Evolutionary conservation across 768 basidiomycete species (phyloP).

Genomic region (Collybiopsis confluens): DNA sequence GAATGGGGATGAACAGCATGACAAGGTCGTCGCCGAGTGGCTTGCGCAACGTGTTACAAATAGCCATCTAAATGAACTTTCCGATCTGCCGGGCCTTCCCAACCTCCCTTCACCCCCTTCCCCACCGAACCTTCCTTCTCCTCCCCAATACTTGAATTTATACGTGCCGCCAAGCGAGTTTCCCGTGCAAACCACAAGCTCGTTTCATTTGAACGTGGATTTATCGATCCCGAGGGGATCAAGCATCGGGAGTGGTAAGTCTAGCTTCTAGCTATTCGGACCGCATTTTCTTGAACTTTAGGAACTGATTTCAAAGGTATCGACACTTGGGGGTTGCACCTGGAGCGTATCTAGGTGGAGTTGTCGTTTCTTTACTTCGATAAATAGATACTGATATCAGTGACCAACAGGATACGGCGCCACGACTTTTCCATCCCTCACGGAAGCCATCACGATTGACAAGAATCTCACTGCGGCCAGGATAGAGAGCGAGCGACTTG

Average conservation of each 20-base stretch:
- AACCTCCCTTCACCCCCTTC: conserved; percentile 18
- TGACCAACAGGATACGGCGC: conserved; percentile 65
- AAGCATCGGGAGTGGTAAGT: conserved; percentile 69
- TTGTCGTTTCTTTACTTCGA: not conserved
- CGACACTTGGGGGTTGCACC: conserved; percentile 9
- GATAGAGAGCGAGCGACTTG: conserved; percentile 56
- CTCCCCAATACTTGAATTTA: conserved; percentile 37
- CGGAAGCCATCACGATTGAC: conserved; percentile 72
- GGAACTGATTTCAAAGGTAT: conserved; percentile 21
- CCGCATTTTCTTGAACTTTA: too few species aligned
- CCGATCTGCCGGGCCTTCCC: not conserved
- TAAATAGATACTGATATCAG: not conserved
- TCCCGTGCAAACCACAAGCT: conserved; percentile 61
- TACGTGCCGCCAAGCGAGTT: conserved; percentile 57
- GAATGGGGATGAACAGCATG: conserved; percentile 13
- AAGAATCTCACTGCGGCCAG: conserved; percentile 55
- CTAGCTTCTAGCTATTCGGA: conserved; percentile 26
- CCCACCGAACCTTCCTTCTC: not conserved
- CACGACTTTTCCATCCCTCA: conserved; percentile 77
- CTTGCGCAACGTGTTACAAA: not conserved
- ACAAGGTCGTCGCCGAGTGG: not conserved
- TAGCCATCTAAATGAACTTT: too few species aligned
- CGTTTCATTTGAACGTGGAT: conserved; percentile 70
- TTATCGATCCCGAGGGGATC: conserved; percentile 75
- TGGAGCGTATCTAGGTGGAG: conserved; percentile 8